Evolutionary conservation across 2,329 filamentous ascomycete genomes (phyloP), one percentile per base, ranked within the genome.

Genomic region (Peltaster fructicola): DNA sequence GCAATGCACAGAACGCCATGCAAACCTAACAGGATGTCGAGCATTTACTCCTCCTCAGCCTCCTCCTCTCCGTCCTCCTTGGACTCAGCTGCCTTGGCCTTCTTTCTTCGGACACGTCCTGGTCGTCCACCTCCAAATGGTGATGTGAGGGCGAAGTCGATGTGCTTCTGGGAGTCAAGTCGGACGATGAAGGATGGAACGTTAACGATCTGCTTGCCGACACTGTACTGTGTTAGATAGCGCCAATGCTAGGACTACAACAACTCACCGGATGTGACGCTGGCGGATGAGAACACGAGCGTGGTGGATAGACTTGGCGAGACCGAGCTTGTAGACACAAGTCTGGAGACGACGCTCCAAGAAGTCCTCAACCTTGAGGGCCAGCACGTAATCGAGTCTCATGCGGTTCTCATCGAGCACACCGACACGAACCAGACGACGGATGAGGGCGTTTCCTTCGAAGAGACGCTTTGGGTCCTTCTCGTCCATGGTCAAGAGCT

Each of bases 191-290:
- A 98, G 29, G 85, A 95, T 42, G 88, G 88, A 34, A 98, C 88
- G 65, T 98, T 98, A 72, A 98, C 88, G 57, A 98, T 95, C 72
- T 98, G 88, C 80, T 98, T 98, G 65, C 88, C 88, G 56, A 98
- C 88, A 56, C 84, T 68, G 40, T 26, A 20, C 5, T 12, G 10
- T 30, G 32, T 48, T 31, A 47, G 41, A 21, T 24, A 16, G 29
- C 2, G 10, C 13, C 17, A 2, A 26, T 20, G 34, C 27, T 27
- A 17, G 22, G 11, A 24, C 19, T 9, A 16, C 3, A 9, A 16
- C 8, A 25, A 36, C 59, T 31, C 56, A 67, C 62, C 69, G 88
- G 66, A 98, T 98, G 72, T 98, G 88, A 56, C 88, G 78, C 72
- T 98, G 88, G 60, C 81, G 82, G 70, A 98, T 98, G 50, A 98